Percentiles rank a stretch among this genome's conserved stretches.
phyloP scores from a whole-genome alignment of 2,329 filamentous ascomycete species.

The Alternaria sp. region DNA sequence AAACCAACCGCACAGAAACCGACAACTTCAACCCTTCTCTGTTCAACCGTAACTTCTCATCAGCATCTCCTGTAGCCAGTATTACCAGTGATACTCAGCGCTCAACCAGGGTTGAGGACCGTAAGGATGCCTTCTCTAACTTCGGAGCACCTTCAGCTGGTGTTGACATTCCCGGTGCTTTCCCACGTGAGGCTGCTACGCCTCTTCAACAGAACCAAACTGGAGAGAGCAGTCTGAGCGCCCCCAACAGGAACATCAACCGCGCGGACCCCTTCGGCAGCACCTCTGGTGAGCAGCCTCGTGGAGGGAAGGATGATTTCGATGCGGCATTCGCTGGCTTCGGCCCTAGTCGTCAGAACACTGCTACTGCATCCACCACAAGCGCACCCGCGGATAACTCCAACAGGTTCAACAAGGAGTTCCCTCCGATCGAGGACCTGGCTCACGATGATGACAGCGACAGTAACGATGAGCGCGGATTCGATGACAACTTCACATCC shows the following conservation, averaged over 20 bases:
- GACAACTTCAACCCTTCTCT: slow-evolving; percentile 44
- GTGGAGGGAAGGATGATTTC: slow-evolving; percentile 74
- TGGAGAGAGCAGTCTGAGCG: slow-evolving; percentile 55
- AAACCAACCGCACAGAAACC: slow-evolving; percentile 45
- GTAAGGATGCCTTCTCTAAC: slow-evolving; percentile 49
- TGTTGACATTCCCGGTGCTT: slow-evolving; percentile 55
- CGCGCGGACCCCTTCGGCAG: slow-evolving; percentile 52
- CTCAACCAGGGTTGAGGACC: slow-evolving; percentile 45
- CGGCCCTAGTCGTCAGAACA: slow-evolving; percentile 58
- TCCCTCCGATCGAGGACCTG: slow-evolving; percentile 90
- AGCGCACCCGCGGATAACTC: slow-evolving; percentile 44
- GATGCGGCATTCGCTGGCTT: slow-evolving; percentile 86
- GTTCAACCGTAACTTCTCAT: slow-evolving; percentile 48
- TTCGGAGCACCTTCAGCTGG: slow-evolving; percentile 44
- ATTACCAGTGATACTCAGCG: slow-evolving; percentile 48
- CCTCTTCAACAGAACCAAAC: slow-evolving; percentile 58
- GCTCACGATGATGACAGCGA: slow-evolving; percentile 85
- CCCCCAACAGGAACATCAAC: slow-evolving; percentile 51
- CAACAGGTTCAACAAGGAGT: slow-evolving; percentile 73
- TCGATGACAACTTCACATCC: slow-evolving; percentile 90
- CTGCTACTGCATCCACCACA: slow-evolving; percentile 45
- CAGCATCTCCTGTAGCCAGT: slow-evolving; percentile 49
- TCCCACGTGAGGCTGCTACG: slow-evolving; percentile 50
- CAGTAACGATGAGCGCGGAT: slow-evolving; percentile 70
- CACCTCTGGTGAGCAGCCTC: slow-evolving; percentile 39